Percentiles rank a stretch among this genome's conserved stretches.
Evolutionary conservation across 768 basidiomycete species (phyloP).

Genomic region (Kwoniella heveanensis): DNA sequence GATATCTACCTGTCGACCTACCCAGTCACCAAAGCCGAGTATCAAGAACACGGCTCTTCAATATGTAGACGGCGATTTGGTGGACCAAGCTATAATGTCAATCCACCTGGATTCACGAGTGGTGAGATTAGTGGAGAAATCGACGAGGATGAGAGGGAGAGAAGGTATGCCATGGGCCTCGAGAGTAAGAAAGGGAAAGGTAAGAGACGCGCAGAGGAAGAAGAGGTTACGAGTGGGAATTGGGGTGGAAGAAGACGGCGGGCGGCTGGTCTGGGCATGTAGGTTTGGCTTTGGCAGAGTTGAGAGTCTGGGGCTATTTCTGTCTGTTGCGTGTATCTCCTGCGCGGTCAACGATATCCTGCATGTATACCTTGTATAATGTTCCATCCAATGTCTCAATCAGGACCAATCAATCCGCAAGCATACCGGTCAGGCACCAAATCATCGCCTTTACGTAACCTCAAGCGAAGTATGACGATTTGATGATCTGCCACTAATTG

Average conservation of each 20-base stretch:
- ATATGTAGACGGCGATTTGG: conserved; percentile 75
- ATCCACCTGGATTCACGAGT: conserved; percentile 39
- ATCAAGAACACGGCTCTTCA: conserved; percentile 76
- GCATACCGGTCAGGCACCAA: too few relatives aligned
- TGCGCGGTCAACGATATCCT: too few relatives aligned
- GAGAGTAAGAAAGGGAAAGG: conserved; percentile 34
- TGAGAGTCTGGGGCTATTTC: neutral
- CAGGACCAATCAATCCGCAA: too few relatives aligned
- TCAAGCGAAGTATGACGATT: neutral
- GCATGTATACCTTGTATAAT: conserved; percentile 2
- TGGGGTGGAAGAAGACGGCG: conserved; percentile 50
- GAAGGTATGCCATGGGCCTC: conserved; percentile 48
- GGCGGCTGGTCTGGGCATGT: conserved; percentile 5
- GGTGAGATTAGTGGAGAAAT: conserved; percentile 30
- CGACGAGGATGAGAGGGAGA: conserved; percentile 48
- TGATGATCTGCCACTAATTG: conserved; percentile 1
- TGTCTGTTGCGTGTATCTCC: neutral
- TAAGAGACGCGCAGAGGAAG: conserved; percentile 38
- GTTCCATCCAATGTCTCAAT: too few relatives aligned
- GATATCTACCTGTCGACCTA: conserved; percentile 61
- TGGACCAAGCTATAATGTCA: conserved; percentile 41
- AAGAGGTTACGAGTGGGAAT: conserved; percentile 49
- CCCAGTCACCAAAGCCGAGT: conserved; percentile 77
- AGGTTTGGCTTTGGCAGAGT: neutral
- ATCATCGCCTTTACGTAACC: too few relatives aligned